Evolutionary conservation across 768 basidiomycete species (phyloP).

Genomic region (Amanita rimosa): DNA sequence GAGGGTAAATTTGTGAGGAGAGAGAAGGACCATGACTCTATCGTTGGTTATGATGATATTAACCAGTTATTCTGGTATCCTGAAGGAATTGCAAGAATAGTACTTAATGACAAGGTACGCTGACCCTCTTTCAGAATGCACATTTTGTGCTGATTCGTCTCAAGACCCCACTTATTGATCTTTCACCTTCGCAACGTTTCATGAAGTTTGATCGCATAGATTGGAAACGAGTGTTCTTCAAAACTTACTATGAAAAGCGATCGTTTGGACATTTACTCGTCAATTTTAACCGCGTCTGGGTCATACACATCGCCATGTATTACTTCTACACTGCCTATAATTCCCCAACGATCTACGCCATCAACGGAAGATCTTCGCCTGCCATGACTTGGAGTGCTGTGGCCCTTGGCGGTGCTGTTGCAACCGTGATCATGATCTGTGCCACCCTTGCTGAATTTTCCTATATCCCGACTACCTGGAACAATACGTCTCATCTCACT

Average conservation of each 20-base stretch:
- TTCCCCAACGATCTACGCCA: conserved; percentile 74
- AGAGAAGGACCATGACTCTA: conserved; percentile 86
- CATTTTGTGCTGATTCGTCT: conserved; percentile 1
- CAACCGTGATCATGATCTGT: conserved; percentile 92
- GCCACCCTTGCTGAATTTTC: conserved; percentile 94
- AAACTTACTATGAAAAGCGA: conserved; percentile 97
- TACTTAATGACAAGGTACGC: conserved; percentile 74
- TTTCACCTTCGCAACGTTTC: conserved; percentile 85
- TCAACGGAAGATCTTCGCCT: conserved; percentile 42
- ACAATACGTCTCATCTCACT: conserved; percentile 92
- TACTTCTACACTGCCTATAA: conserved; percentile 97
- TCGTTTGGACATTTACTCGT: conserved; percentile 94
- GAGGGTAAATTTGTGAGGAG: conserved; percentile 91
- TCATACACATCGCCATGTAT: conserved; percentile 89
- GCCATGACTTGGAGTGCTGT: conserved; percentile 91
- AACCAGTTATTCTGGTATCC: conserved; percentile 99
- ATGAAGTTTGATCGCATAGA: conserved; percentile 97
- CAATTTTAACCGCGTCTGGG: conserved; percentile 99
- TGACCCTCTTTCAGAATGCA: neutral
- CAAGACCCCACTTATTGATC: conserved; percentile 83
- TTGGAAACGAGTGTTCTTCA: conserved; percentile 96
- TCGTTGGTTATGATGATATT: conserved; percentile 98
- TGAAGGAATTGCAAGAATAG: conserved; percentile 91
- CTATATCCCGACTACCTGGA: conserved; percentile 98
- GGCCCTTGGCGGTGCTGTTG: conserved; percentile 90